Conservation (phyloP, 2,329 filamentous ascomycete genomes). For the Calonectria ilicicola region DNA sequence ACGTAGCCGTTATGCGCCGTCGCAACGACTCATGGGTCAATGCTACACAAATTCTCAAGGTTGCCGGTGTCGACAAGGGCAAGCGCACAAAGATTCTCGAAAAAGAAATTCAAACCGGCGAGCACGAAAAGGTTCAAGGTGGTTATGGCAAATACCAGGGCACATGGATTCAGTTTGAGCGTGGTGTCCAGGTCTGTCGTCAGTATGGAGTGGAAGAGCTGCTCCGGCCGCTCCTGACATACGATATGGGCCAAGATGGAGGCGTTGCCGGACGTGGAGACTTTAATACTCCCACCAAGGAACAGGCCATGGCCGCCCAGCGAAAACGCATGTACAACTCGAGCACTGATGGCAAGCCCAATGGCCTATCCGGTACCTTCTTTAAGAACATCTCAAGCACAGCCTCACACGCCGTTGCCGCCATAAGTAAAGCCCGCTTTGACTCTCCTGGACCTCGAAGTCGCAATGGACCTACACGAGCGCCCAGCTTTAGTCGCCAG, state of each 20-base stretch:
- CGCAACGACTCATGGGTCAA: constrained; percentile 97
- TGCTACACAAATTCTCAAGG: constrained; percentile 97
- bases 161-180: constrained; percentile 96
- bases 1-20: constrained; percentile 93
- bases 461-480: constrained; percentile 73
- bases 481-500: constrained; percentile 78
- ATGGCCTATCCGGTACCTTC: constrained; percentile 84
- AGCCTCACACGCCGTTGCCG: constrained; percentile 91
- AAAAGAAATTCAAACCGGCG: constrained; percentile 95
- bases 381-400: constrained; percentile 97
- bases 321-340: constrained; percentile 90
- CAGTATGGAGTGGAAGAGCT: constrained; percentile 83
- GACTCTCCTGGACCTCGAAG: constrained; percentile 84
- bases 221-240: constrained; percentile 79
- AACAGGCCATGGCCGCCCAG: constrained; percentile 97
- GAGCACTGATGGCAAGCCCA: constrained; percentile 73
- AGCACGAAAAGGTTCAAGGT: constrained; percentile 98
- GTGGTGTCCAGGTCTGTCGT: constrained; percentile 91
- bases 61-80: constrained; percentile 96
- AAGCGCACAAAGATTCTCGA: constrained; percentile 98
- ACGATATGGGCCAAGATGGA: constrained; percentile 84
- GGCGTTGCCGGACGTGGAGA: constrained; percentile 77
- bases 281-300: constrained; percentile 96
- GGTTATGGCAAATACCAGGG: constrained; percentile 99
- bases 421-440: constrained; percentile 95